phyloP scores from a whole-genome alignment of 345 rosid species.

The Camelina hispida region DNA sequence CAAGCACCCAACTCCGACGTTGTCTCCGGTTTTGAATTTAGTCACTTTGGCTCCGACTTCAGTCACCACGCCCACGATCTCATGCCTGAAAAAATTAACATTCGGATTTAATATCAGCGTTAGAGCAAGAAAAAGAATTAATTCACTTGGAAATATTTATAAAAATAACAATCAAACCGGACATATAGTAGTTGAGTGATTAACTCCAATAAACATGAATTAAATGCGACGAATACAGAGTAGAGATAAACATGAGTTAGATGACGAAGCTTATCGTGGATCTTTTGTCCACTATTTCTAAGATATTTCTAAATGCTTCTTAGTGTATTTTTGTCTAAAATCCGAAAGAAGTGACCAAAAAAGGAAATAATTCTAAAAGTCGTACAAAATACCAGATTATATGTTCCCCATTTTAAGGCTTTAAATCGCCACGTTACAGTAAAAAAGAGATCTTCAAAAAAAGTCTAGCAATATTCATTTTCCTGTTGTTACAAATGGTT shows the following conservation, averaged over 20 bases:
- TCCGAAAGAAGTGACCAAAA: not conserved
- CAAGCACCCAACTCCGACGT: conserved; percentile 63
- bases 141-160: not conserved
- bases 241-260: not conserved
- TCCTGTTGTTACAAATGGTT: too few species aligned
- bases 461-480: too few species aligned
- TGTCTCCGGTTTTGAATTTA: conserved; percentile 60
- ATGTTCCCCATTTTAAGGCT: not conserved
- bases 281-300: not conserved
- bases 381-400: not conserved
- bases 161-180: not conserved
- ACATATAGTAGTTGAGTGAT: not conserved
- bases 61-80: conserved; percentile 61
- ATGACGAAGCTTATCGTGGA: not conserved
- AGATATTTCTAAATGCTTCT: not conserved
- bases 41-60: conserved; percentile 57
- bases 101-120: not conserved
- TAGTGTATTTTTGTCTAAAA: not conserved
- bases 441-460: too few species aligned
- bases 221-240: not conserved
- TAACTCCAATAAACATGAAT: not conserved
- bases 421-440: not conserved
- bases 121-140: not conserved
- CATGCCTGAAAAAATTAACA: conserved; percentile 49
- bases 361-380: not conserved